phyloP scores from a whole-genome alignment of 352 stramenopile genomes.

The Halophytophthora batemanensis region DNA sequence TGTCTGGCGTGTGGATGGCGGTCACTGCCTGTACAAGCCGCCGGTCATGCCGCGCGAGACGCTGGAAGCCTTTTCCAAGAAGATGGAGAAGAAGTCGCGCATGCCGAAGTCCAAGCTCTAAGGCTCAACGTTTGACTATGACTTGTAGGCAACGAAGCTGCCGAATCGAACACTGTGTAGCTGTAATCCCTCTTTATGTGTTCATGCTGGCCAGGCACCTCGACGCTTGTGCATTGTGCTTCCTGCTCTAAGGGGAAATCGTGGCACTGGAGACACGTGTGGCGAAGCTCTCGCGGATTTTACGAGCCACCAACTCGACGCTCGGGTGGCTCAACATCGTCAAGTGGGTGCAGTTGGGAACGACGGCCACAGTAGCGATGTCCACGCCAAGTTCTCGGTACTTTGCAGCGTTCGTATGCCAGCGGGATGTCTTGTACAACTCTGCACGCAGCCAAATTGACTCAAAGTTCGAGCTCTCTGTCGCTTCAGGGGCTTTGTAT shows the following conservation, averaged over 20 bases:
- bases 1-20: conserved; percentile 85
- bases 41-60: conserved; percentile 67
- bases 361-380: conserved; percentile 6
- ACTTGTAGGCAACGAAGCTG: too few species aligned
- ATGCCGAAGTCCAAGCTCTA: conserved; percentile 53
- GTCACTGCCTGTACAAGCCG: conserved; percentile 75
- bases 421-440: conserved; percentile 40
- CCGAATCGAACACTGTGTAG: too few species aligned
- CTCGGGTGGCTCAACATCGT: conserved; percentile 29
- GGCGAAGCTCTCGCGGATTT: conserved; percentile 10
- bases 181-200: too few species aligned
- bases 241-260: too few species aligned
- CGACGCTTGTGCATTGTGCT: too few species aligned
- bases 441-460: conserved; percentile 14
- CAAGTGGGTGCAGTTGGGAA: conserved; percentile 29
- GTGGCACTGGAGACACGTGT: too few species aligned
- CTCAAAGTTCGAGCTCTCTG: background rate
- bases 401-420: conserved; percentile 18
- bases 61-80: conserved; percentile 73
- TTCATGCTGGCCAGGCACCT: too few species aligned
- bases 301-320: conserved; percentile 22
- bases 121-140: too few species aligned
- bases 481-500: conserved; percentile 5
- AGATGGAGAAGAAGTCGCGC: conserved; percentile 70
- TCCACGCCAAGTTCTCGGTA: conserved; percentile 15